Percentiles rank a stretch among this genome's conserved stretches.
Conservation (phyloP, 2,329 filamentous ascomycete species). For the Ciborinia camelliae region DNA sequence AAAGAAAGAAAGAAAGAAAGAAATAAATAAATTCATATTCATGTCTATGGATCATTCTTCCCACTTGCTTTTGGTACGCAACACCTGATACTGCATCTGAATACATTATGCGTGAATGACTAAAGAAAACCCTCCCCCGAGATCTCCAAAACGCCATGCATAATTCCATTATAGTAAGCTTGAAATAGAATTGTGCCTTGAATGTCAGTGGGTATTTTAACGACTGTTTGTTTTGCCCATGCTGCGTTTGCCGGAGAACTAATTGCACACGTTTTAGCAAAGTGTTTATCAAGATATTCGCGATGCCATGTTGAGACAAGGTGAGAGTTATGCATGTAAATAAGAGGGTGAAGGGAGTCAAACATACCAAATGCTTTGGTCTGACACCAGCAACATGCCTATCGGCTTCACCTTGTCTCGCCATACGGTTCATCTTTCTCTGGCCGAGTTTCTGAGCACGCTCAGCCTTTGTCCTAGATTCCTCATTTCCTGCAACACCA, state of each 20-base stretch:
- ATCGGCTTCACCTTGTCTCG: constrained; percentile 93
- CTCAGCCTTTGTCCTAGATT: constrained; percentile 73
- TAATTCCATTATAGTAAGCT: constrained; percentile 12
- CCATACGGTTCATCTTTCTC: constrained; percentile 99
- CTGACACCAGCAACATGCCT: constrained; percentile 78
- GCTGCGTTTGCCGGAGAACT: constrained; percentile 87
- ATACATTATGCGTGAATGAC: constrained; percentile 15
- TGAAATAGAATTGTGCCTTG: constrained; percentile 13
- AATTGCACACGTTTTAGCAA: constrained; percentile 36
- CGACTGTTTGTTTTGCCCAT: constrained; percentile 83
- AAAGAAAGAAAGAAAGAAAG: too few species aligned
- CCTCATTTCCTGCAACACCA: constrained; percentile 64
- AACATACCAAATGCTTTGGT: constrained; percentile 84
- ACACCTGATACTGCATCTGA: constrained; percentile 15
- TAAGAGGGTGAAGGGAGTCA: constrained; percentile 12
- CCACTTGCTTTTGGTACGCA: constrained; percentile 8
- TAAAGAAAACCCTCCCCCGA: constrained; percentile 11
- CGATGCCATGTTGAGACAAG: background rate
- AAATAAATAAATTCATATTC: background rate
- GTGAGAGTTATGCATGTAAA: background rate
- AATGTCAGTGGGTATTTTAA: constrained; percentile 42
- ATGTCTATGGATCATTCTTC: background rate
- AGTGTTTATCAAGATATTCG: background rate
- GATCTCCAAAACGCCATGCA: constrained; percentile 17
- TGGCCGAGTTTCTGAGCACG: constrained; percentile 84